Percentiles rank a stretch among this genome's conserved stretches.
Evolutionary conservation across 495 filamentous ascomycete genomes (phyloP).

Genomic region (Massariosphaeria phaeospora): DNA sequence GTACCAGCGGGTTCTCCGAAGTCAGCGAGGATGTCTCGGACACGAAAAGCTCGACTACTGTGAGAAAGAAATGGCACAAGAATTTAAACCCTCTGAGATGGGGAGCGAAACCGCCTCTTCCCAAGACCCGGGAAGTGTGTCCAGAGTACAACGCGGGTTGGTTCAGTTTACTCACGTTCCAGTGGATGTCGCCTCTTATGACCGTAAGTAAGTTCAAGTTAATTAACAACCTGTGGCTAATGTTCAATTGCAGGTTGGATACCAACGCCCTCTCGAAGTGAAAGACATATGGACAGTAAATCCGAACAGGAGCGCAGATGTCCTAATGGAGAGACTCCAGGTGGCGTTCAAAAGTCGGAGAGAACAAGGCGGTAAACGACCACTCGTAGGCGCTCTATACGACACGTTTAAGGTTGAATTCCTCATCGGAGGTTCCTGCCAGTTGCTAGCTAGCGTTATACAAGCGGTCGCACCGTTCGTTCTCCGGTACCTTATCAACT

Average conservation of each 20-base stretch:
- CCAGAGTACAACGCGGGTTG: slow-evolving; percentile 57
- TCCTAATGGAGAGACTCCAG: slow-evolving; percentile 59
- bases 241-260: slow-evolving; percentile 55
- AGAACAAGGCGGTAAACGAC: slow-evolving; percentile 62
- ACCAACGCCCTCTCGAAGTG: slow-evolving; percentile 73
- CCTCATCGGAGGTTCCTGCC: slow-evolving; percentile 71
- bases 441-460: slow-evolving; percentile 63
- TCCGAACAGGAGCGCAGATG: slow-evolving; percentile 65
- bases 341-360: slow-evolving; percentile 63
- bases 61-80: slow-evolving; percentile 56
- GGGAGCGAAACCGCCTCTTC: slow-evolving; percentile 55
- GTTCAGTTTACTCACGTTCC: slow-evolving; percentile 57
- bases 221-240: not conserved
- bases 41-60: slow-evolving; percentile 27
- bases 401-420: slow-evolving; percentile 87
- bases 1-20: slow-evolving; percentile 46
- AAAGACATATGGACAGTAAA: slow-evolving; percentile 88
- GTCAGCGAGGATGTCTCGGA: slow-evolving; percentile 41
- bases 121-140: slow-evolving; percentile 50
- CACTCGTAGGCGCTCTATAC: slow-evolving; percentile 74
- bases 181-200: slow-evolving; percentile 69
- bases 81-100: slow-evolving; percentile 59
- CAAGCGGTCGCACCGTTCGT: slow-evolving; percentile 65
- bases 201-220: slow-evolving; percentile 43
- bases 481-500: slow-evolving; percentile 41